These are phyloP conservation scores for Mortierella sp. DNA, from an alignment of 371 early-diverging fungal species.

Conservation along the genomic window DNA sequence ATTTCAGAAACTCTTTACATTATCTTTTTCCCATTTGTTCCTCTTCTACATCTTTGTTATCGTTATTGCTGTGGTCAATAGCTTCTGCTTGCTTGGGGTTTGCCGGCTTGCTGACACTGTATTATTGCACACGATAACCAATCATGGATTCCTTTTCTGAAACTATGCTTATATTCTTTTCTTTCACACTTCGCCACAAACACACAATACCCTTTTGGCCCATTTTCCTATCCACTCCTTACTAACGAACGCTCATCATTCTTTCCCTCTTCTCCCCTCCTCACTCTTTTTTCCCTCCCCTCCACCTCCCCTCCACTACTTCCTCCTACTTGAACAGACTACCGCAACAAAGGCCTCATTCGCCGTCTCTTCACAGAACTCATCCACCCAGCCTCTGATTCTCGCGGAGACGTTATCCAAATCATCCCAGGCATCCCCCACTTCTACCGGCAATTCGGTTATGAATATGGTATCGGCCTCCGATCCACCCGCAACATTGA, in stretches of 20 bases:
- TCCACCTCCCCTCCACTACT: background rate
- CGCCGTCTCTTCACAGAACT: slow-evolving; percentile 35
- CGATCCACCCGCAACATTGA: background rate
- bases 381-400: slow-evolving; percentile 39
- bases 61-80: too few species aligned
- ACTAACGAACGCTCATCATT: background rate
- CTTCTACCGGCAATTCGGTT: slow-evolving; percentile 50
- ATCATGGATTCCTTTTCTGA: slow-evolving; percentile 5
- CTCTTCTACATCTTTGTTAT: too few species aligned
- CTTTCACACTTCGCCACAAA: too few species aligned
- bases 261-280: too few species aligned
- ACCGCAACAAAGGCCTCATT: slow-evolving; percentile 34
- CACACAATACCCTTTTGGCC: too few species aligned
- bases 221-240: background rate
- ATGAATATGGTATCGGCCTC: slow-evolving; percentile 33
- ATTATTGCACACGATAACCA: too few species aligned
- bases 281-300: background rate
- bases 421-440: slow-evolving; percentile 38
- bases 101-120: too few species aligned
- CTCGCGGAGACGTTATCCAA: slow-evolving; percentile 44
- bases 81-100: too few species aligned
- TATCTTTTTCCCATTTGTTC: too few species aligned
- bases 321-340: slow-evolving; percentile 15
- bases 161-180: background rate
- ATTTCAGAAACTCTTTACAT: too few species aligned